Percentiles rank a stretch among this genome's conserved stretches.
phyloP scores from a whole-genome alignment of 2,329 filamentous ascomycete genomes.

The Raffaelea deltoideospora region DNA sequence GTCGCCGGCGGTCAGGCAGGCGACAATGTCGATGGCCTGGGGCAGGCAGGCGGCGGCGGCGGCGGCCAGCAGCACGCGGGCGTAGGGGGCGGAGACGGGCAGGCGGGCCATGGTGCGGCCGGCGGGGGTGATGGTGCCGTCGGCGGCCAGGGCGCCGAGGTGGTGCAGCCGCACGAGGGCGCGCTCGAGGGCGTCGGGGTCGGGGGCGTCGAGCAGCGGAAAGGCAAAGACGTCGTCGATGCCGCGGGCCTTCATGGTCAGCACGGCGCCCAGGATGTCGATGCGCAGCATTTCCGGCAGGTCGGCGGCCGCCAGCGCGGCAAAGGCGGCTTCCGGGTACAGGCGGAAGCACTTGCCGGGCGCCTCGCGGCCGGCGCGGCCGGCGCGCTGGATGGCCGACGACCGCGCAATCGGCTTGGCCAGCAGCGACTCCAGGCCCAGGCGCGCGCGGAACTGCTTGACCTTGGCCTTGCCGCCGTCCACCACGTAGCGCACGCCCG shows the following conservation, averaged over 20 bases:
- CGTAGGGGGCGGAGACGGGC: slow-evolving; percentile 68
- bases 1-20: slow-evolving; percentile 46
- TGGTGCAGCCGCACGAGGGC: slow-evolving; percentile 67
- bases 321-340: slow-evolving; percentile 69
- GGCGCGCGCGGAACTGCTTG: slow-evolving; percentile 71
- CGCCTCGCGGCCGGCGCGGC: slow-evolving; percentile 84
- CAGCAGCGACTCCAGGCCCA: slow-evolving; percentile 82
- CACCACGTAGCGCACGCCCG: slow-evolving; percentile 80
- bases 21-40: slow-evolving; percentile 74
- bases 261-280: slow-evolving; percentile 69
- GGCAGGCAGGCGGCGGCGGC: slow-evolving; percentile 57
- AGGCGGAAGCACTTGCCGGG: slow-evolving; percentile 80
- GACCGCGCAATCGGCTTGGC: slow-evolving; percentile 86
- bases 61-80: slow-evolving; percentile 69
- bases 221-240: slow-evolving; percentile 71
- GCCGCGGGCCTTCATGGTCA: slow-evolving; percentile 88
- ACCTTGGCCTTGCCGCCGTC: slow-evolving; percentile 91
- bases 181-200: slow-evolving; percentile 62
- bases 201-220: slow-evolving; percentile 70
- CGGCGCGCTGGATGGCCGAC: slow-evolving; percentile 79
- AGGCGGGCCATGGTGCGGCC: slow-evolving; percentile 69
- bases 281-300: slow-evolving; percentile 82
- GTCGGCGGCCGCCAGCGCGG: slow-evolving; percentile 53
- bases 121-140: slow-evolving; percentile 56
- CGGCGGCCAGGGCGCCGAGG: slow-evolving; percentile 58